These are phyloP conservation scores for Scheffersomyces stipitis DNA, from an alignment of 805 yeast species.

Conservation along the genomic window DNA sequence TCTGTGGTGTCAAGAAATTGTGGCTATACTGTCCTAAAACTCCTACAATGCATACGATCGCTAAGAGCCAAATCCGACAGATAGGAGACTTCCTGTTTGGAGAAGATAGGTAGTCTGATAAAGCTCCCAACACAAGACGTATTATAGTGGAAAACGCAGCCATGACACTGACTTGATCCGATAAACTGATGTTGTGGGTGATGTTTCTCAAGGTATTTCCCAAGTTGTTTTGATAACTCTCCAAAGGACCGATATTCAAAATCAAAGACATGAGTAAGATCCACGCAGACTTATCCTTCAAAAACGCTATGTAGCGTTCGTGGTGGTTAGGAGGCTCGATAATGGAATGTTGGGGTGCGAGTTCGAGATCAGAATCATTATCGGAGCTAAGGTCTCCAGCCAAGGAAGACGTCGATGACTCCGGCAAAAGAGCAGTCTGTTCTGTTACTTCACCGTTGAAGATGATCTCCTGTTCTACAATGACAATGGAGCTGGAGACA, in stretches of 20 bases:
- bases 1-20: slow-evolving; percentile 1
- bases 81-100: slow-evolving; percentile 25
- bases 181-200: slow-evolving; percentile 21
- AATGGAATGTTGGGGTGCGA: slow-evolving; percentile 27
- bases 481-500: slow-evolving; percentile 62
- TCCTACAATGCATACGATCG: slow-evolving; percentile 27
- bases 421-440: not conserved
- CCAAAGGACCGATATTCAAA: slow-evolving; percentile 77
- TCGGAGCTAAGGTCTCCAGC: slow-evolving; percentile 23
- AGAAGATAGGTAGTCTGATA: slow-evolving; percentile 59
- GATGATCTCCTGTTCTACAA: slow-evolving; percentile 52
- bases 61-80: slow-evolving; percentile 34
- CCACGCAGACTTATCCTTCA: slow-evolving; percentile 62
- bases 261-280: slow-evolving; percentile 62
- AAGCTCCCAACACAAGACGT: slow-evolving; percentile 64
- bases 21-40: slow-evolving; percentile 27
- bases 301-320: slow-evolving; percentile 32
- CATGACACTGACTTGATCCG: slow-evolving; percentile 57
- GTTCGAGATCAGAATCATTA: slow-evolving; percentile 16
- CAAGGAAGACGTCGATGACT: not conserved
- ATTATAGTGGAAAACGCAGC: slow-evolving; percentile 70
- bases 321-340: slow-evolving; percentile 41
- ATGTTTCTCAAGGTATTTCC: slow-evolving; percentile 63
- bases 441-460: slow-evolving; percentile 27
- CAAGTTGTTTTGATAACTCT: slow-evolving; percentile 79